Evolutionary conservation across 116 monocot species (phyloP).

Genomic region (Papilionanthe hybrid): DNA sequence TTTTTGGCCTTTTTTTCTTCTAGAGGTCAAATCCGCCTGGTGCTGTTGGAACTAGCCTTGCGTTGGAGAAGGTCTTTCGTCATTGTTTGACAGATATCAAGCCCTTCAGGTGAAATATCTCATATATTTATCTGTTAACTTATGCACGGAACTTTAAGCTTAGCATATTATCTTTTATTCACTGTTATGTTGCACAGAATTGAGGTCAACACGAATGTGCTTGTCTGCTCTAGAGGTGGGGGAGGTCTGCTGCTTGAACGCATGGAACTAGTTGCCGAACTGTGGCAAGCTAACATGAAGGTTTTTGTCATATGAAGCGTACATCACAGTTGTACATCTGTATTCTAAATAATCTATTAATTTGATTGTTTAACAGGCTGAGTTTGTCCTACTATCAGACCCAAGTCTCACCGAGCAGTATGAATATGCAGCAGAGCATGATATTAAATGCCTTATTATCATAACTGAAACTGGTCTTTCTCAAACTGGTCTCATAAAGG

Average conservation of each 20-base stretch:
- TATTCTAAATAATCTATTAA: conserved; percentile 1
- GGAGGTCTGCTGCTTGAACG: conserved; percentile 83
- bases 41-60: conserved; percentile 87
- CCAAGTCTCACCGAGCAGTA: conserved; percentile 93
- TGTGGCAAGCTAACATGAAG: conserved; percentile 93
- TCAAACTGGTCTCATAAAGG: conserved; percentile 77
- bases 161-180: not conserved
- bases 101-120: conserved; percentile 41
- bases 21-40: conserved; percentile 76
- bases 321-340: not conserved
- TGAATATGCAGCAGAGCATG: conserved; percentile 94
- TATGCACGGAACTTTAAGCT: not conserved
- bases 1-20: not conserved
- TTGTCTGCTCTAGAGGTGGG: conserved; percentile 95
- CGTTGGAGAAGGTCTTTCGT: conserved; percentile 79
- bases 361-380: conserved; percentile 44
- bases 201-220: conserved; percentile 49
- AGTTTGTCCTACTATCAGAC: conserved; percentile 63
- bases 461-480: conserved; percentile 79
- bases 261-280: conserved; percentile 82
- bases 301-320: conserved; percentile 17
- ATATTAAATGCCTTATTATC: conserved; percentile 80
- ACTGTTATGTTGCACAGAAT: conserved; percentile 35
- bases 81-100: conserved; percentile 55
- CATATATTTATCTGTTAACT: not conserved